phyloP scores from a whole-genome alignment of 78 protist species.

The Ministeria vibrans region DNA sequence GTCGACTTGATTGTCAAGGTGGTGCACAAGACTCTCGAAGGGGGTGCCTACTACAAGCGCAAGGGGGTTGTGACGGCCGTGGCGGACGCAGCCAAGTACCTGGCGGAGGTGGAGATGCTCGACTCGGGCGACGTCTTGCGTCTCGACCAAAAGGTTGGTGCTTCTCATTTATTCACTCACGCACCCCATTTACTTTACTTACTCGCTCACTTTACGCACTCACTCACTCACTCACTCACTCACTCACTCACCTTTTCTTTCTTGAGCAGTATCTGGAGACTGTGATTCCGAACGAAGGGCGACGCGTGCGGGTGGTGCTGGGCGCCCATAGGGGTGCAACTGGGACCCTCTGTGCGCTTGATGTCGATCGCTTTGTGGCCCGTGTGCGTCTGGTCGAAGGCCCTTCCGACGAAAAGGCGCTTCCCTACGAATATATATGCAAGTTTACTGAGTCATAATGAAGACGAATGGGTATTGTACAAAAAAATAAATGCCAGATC shows the following conservation, averaged over 20 bases:
- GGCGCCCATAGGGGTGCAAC: background rate
- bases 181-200: too few species aligned
- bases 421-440: background rate
- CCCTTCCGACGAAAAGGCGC: background rate
- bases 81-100: background rate
- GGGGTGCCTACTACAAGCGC: slow-evolving; percentile 37
- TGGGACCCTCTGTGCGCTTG: background rate
- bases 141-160: background rate
- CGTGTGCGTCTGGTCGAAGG: background rate
- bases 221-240: background rate
- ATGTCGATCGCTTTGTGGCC: background rate
- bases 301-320: background rate
- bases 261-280: background rate
- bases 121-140: slow-evolving; percentile 3
- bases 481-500: too few species aligned
- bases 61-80: slow-evolving; percentile 30
- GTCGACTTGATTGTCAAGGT: slow-evolving; percentile 16
- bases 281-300: background rate
- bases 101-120: slow-evolving; percentile 14
- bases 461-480: too few species aligned
- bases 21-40: slow-evolving; percentile 4
- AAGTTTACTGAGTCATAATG: too few species aligned
- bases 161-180: background rate
- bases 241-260: background rate
- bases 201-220: background rate